Base-by-base conservation (phyloP, 2,329 filamentous ascomycete species). In the Botrytis galanthina region DNA sequence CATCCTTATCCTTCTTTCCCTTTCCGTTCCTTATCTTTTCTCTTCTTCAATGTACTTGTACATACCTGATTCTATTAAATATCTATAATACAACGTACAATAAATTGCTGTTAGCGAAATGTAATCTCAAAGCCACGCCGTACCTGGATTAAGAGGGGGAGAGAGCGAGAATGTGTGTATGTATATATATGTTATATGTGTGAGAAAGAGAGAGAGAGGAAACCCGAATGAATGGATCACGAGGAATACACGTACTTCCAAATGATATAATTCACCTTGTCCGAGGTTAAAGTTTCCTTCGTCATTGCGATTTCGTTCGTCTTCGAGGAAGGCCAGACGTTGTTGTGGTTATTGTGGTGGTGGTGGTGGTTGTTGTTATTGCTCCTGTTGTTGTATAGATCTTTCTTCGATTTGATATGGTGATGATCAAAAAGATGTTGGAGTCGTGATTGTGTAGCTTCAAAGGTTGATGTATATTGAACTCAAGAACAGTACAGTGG, bases 191-290 rank as follows among this genome's bases (percentile, higher is more conserved):
- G 26, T 29, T 18, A n/a, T 16, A 9, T n/a, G 14, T 29, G 51
- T 29, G 51, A 29, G 6, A 18, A 4, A 57, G 14, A 29, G 51
- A n/a, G 48, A 22, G 32, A 22, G 35, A 37, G 35, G 8, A 51
- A 26, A 29, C 42, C 74, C 73, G 73, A 77, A 73, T 63, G 70
- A 72, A 77, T 74, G 76, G 78, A 80, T 79, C 77, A 80, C 76
- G 77, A 77, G 77, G 74, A 77, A 57, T 77, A 79, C 75, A 81
- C 89, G 83, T 86, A 91, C 89, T 88, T 90, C 89, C 89, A 91
- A 81, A 91, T 86, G 82, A 91, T 86, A 86, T 89, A 91, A 85
- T 91, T 91, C 86, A 91, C 85, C 85, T 88, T 86, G 82, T 91
- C 86, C 77, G 88, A 90, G 86, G 90, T 87, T 80, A 91, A 85